A percentile compares a stretch with the other conserved stretches of the same genome.
Conservation (phyloP, 1,284 basidiomycete genomes). For the Phellopilus nigrolimitatus region DNA sequence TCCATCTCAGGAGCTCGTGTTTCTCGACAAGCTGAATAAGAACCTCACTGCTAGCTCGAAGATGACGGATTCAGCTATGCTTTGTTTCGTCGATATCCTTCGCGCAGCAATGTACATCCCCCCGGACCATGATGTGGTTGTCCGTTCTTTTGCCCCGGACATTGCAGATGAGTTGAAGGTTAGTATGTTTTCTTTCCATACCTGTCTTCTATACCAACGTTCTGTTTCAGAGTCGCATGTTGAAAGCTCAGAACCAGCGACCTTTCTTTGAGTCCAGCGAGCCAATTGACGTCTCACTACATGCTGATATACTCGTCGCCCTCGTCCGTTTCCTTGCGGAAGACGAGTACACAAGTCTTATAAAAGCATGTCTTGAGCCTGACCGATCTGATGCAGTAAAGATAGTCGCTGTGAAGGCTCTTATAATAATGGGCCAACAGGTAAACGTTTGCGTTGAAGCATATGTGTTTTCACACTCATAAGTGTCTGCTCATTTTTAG, state of each 20-base stretch:
- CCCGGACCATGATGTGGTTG: conserved; percentile 51
- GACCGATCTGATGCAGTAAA: conserved; percentile 78
- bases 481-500: conserved; percentile 31
- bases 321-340: conserved; percentile 66
- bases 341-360: conserved; percentile 56
- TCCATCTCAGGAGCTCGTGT: conserved; percentile 35
- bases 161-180: conserved; percentile 79
- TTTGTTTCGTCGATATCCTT: conserved; percentile 80
- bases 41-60: conserved; percentile 48
- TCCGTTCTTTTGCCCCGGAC: conserved; percentile 67
- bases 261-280: conserved; percentile 69
- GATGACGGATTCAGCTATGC: conserved; percentile 58
- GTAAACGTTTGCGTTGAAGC: background rate
- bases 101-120: conserved; percentile 71
- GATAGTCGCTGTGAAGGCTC: conserved; percentile 71
- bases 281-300: conserved; percentile 75
- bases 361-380: conserved; percentile 61
- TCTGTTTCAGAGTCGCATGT: conserved; percentile 33
- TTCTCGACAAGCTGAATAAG: conserved; percentile 42
- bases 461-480: conserved; percentile 13
- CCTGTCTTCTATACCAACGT: conserved; percentile 2
- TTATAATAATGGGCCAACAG: conserved; percentile 40
- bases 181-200: conserved; percentile 19
- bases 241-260: conserved; percentile 45
- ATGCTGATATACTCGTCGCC: conserved; percentile 69